phyloP scores from a whole-genome alignment of 2,329 filamentous ascomycete species.

The Furcasterigmium furcatum region DNA sequence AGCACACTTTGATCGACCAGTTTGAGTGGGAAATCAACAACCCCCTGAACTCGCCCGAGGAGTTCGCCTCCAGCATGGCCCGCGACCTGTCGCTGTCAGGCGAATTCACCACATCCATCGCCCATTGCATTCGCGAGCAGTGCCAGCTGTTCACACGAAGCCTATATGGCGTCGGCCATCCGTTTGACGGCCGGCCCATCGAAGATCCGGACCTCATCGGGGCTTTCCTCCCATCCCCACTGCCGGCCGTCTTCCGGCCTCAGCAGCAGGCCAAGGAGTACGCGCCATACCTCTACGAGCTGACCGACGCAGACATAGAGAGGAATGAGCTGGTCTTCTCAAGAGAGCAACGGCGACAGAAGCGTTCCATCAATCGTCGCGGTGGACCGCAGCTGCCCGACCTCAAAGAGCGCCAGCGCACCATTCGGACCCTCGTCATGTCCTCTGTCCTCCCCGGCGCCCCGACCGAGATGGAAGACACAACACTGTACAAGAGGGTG shows the following conservation, averaged over 20 bases:
- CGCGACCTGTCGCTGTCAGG: constrained; percentile 86
- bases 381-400: constrained; percentile 94
- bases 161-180: constrained; percentile 87
- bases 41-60: constrained; percentile 87
- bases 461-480: constrained; percentile 76
- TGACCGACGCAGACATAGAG: constrained; percentile 87
- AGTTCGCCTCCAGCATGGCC: constrained; percentile 88
- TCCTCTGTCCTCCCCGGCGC: constrained; percentile 90
- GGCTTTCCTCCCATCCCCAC: constrained; percentile 81
- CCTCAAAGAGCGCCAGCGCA: constrained; percentile 89
- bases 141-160: constrained; percentile 91
- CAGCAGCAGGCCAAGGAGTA: constrained; percentile 93
- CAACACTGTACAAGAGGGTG: constrained; percentile 79
- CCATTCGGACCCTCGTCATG: constrained; percentile 87
- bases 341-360: constrained; percentile 89
- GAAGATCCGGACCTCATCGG: constrained; percentile 87
- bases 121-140: constrained; percentile 96
- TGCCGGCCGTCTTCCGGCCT: constrained; percentile 80
- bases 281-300: constrained; percentile 88
- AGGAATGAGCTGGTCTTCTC: constrained; percentile 90
- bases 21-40: constrained; percentile 99
- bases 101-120: constrained; percentile 96
- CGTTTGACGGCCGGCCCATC: constrained; percentile 89
- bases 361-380: constrained; percentile 89
- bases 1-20: constrained; percentile 90